Evolutionary conservation across 2,329 filamentous ascomycete genomes (phyloP).

Genomic region (Neoascochyta sp.): DNA sequence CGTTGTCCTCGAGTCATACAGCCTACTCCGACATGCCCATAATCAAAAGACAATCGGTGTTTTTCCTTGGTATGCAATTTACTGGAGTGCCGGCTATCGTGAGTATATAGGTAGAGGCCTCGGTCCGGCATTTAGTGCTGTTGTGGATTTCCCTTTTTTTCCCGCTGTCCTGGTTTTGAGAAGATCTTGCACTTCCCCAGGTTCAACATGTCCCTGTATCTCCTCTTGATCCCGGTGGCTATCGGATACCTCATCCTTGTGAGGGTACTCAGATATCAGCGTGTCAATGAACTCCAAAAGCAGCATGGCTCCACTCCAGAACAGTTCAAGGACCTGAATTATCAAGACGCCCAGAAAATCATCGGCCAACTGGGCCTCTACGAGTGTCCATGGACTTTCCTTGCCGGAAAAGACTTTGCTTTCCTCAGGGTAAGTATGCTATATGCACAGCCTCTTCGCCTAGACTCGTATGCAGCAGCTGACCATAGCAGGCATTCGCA

Average conservation of each 20-base stretch:
- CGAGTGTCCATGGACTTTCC: slow-evolving; percentile 8
- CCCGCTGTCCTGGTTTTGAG: too few species aligned
- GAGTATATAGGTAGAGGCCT: too few species aligned
- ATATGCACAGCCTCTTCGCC: not conserved
- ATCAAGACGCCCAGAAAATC: slow-evolving; percentile 6
- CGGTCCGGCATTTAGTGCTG: too few species aligned
- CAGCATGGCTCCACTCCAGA: slow-evolving; percentile 3
- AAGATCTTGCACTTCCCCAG: too few species aligned
- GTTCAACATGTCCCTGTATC: not conserved
- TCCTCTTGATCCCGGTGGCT: not conserved
- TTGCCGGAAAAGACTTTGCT: slow-evolving; percentile 8
- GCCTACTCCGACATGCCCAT: too few species aligned
- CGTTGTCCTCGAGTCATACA: too few species aligned
- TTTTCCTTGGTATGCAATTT: too few species aligned
- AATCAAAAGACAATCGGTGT: too few species aligned
- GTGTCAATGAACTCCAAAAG: slow-evolving; percentile 3
- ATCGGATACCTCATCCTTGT: slow-evolving; percentile 5
- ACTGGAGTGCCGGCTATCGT: too few species aligned
- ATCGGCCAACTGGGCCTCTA: slow-evolving; percentile 3
- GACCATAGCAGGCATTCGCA: slow-evolving; percentile 4
- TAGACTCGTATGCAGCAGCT: not conserved
- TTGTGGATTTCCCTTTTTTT: too few species aligned
- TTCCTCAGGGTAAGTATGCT: slow-evolving; percentile 4
- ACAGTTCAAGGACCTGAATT: slow-evolving; percentile 4
- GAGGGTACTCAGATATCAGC: slow-evolving; percentile 5